phyloP scores from a whole-genome alignment of 208 protist species.

The Porcisia deanei region DNA sequence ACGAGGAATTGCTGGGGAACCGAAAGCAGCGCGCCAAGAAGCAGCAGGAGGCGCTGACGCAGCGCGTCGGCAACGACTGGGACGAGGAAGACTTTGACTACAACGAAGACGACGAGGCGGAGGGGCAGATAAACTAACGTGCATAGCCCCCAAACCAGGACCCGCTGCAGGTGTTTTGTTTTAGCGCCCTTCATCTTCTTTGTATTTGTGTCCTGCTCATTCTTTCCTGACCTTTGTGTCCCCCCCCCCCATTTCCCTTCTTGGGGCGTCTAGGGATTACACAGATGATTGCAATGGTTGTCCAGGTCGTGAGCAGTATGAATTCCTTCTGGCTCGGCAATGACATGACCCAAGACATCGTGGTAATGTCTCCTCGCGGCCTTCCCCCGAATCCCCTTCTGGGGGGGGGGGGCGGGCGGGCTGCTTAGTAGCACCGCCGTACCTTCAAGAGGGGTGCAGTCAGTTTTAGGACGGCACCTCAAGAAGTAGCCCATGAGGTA shows the following conservation, averaged over 20 bases:
- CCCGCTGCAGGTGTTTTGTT: too few relatives aligned
- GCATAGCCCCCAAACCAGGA: background rate
- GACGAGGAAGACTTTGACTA: constrained; percentile 56
- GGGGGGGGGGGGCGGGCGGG: too few relatives aligned
- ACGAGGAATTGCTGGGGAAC: constrained; percentile 78
- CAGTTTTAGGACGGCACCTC: background rate
- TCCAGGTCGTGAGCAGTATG: too few relatives aligned
- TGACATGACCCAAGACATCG: too few relatives aligned
- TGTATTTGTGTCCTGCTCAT: too few relatives aligned
- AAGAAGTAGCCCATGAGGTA: background rate
- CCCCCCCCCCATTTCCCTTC: too few relatives aligned
- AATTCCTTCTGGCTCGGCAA: too few relatives aligned
- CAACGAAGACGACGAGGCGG: constrained; percentile 36
- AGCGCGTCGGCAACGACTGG: constrained; percentile 25
- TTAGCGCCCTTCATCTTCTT: background rate
- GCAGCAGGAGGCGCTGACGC: constrained; percentile 32
- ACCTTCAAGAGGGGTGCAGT: background rate
- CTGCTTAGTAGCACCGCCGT: background rate
- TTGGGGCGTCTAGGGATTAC: too few relatives aligned
- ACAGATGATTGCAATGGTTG: too few relatives aligned
- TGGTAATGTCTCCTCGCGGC: too few relatives aligned
- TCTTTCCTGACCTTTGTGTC: too few relatives aligned
- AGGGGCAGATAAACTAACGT: background rate
- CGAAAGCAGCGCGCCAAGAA: constrained; percentile 68
- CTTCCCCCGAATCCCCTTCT: background rate